phyloP scores from a whole-genome alignment of 257 asterid species.

The Solanum lycopersicoides region DNA sequence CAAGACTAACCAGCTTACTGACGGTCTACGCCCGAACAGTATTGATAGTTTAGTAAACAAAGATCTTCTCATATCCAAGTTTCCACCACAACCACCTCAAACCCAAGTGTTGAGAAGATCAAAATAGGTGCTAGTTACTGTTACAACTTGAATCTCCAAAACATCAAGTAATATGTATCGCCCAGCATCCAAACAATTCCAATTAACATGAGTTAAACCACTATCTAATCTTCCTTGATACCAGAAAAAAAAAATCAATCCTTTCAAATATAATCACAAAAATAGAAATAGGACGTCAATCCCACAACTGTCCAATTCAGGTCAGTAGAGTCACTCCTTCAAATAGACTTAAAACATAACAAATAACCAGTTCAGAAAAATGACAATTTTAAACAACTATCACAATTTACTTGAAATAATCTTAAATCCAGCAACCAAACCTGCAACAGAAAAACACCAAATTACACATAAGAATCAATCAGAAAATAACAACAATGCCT shows the following conservation, averaged over 20 bases:
- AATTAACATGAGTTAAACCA: conserved; percentile 23
- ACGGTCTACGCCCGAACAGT: conserved; percentile 59
- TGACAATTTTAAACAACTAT: background rate
- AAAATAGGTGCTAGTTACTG: conserved; percentile 13
- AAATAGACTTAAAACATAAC: background rate
- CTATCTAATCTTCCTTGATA: conserved; percentile 4
- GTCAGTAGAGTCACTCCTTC: conserved; percentile 14
- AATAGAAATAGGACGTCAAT: background rate
- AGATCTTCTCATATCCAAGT: conserved; percentile 82
- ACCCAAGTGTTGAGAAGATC: conserved; percentile 3
- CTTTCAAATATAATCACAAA: background rate
- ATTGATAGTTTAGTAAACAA: conserved; percentile 52
- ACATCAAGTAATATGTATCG: conserved; percentile 15
- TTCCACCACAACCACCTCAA: conserved; percentile 13
- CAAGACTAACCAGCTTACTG: conserved; percentile 62
- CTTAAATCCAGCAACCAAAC: conserved; percentile 17
- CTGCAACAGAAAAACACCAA: conserved; percentile 33
- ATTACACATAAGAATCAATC: conserved; percentile 1
- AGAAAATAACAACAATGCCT: background rate
- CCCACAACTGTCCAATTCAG: background rate
- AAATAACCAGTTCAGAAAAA: conserved; percentile 9
- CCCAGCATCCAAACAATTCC: conserved; percentile 25
- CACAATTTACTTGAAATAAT: background rate
- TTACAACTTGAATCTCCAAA: conserved; percentile 30
- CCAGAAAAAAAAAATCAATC: background rate